Percentiles rank a stretch among this genome's conserved stretches.
Conservation (phyloP, 768 basidiomycete genomes). For the Tulasnella sp. region DNA sequence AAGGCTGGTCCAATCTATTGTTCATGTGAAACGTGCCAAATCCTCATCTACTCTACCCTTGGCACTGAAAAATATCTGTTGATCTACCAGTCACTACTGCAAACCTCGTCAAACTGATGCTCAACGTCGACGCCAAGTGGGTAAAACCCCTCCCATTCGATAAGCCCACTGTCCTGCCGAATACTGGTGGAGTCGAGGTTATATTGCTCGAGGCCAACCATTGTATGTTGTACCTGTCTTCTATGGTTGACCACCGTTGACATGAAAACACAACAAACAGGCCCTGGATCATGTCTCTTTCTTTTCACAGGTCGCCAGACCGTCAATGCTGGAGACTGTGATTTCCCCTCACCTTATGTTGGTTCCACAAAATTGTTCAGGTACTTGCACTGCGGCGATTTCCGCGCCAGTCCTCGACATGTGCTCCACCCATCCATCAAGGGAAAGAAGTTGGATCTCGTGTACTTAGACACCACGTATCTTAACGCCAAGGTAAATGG, state of each 20-base stretch:
- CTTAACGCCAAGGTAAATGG: conserved; percentile 76
- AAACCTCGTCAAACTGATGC: conserved; percentile 83
- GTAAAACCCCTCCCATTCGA: conserved; percentile 80
- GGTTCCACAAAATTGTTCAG: conserved; percentile 62
- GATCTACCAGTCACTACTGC: conserved; percentile 54
- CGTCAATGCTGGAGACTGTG: conserved; percentile 73
- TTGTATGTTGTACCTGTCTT: conserved; percentile 35
- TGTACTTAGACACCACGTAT: conserved; percentile 96
- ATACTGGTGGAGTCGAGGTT: conserved; percentile 75
- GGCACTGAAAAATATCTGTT: conserved; percentile 7
- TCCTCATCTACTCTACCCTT: background rate
- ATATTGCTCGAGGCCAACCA: conserved; percentile 98
- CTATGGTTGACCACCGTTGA: background rate
- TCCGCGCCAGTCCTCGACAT: conserved; percentile 81
- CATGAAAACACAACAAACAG: conserved; percentile 18
- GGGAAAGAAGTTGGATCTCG: conserved; percentile 70
- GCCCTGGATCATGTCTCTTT: conserved; percentile 88
- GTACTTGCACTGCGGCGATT: conserved; percentile 94
- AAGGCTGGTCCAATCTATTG: conserved; percentile 90
- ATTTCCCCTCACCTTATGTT: conserved; percentile 56
- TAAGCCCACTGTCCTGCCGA: conserved; percentile 56
- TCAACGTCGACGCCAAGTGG: conserved; percentile 81
- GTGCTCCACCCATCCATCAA: conserved; percentile 73
- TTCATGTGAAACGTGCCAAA: conserved; percentile 31
- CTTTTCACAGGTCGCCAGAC: conserved; percentile 90